These are phyloP conservation scores for Tetraselmis striata DNA, from an alignment of 139 green algal species.

Conservation along the genomic window DNA sequence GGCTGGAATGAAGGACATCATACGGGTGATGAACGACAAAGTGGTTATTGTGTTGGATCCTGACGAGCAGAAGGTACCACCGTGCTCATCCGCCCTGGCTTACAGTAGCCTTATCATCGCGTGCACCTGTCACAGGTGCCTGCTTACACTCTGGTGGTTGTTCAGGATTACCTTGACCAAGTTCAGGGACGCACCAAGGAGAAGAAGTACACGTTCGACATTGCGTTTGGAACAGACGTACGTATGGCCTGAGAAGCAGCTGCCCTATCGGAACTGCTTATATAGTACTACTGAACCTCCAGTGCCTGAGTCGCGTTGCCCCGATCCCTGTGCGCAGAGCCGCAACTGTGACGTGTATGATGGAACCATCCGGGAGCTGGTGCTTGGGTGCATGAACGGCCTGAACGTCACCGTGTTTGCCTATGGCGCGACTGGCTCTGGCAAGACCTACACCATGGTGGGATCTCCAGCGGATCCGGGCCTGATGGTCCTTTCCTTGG, in stretches of 20 bases:
- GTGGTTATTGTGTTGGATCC: constrained; percentile 69
- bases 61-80: constrained; percentile 48
- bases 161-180: constrained; percentile 63
- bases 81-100: not conserved
- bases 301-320: not conserved
- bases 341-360: constrained; percentile 68
- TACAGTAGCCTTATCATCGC: not conserved
- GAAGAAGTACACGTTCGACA: constrained; percentile 73
- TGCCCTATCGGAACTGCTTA: too few relatives aligned
- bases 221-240: constrained; percentile 39
- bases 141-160: too few relatives aligned
- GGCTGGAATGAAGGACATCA: constrained; percentile 39
- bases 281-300: not conserved
- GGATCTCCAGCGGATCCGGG: constrained; percentile 49
- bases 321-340: constrained; percentile 15
- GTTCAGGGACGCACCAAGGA: constrained; percentile 62
- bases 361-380: constrained; percentile 50
- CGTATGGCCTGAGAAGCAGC: too few relatives aligned
- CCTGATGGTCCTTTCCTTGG: constrained; percentile 74
- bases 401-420: constrained; percentile 78
- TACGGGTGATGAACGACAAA: constrained; percentile 45
- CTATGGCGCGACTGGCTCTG: constrained; percentile 43
- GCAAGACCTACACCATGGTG: constrained; percentile 73
- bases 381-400: constrained; percentile 56
- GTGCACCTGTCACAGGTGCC: not conserved